These are phyloP conservation scores for Aspergillus quadrilineatus DNA, from an alignment of 2,329 filamentous ascomycete genomes.

Conservation along the genomic window DNA sequence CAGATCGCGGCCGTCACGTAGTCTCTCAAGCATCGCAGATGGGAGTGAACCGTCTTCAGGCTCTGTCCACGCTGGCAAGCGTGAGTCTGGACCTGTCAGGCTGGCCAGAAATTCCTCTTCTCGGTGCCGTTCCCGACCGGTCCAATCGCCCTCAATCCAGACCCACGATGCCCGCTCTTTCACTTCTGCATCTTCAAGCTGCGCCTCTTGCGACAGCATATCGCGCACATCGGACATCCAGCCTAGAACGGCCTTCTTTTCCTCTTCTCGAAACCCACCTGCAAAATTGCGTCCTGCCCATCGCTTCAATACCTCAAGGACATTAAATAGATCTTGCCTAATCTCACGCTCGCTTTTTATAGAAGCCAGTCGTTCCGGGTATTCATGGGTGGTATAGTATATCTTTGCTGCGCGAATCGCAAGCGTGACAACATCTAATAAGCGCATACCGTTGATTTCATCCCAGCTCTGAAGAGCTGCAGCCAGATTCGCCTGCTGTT, in stretches of 20 bases:
- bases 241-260: slow-evolving; percentile 69
- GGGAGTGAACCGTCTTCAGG: slow-evolving; percentile 46
- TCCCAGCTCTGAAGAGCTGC: slow-evolving; percentile 64
- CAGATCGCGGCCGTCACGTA: slow-evolving; percentile 78
- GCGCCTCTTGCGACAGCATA: slow-evolving; percentile 74
- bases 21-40: slow-evolving; percentile 69
- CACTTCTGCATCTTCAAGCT: slow-evolving; percentile 71
- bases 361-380: slow-evolving; percentile 77
- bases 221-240: slow-evolving; percentile 79
- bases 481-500: slow-evolving; percentile 19
- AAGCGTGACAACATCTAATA: slow-evolving; percentile 88
- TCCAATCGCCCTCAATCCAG: slow-evolving; percentile 81
- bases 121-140: slow-evolving; percentile 69
- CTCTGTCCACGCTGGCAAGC: slow-evolving; percentile 68
- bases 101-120: slow-evolving; percentile 80
- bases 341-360: slow-evolving; percentile 88
- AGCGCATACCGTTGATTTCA: slow-evolving; percentile 86
- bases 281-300: slow-evolving; percentile 87
- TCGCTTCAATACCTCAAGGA: slow-evolving; percentile 87
- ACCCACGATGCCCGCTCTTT: slow-evolving; percentile 71
- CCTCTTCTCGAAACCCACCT: slow-evolving; percentile 75
- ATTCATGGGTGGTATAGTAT: slow-evolving; percentile 91
- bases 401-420: slow-evolving; percentile 95
- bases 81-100: slow-evolving; percentile 58
- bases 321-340: slow-evolving; percentile 75